A percentile compares a stretch with the other conserved stretches of the same genome.
Evolutionary conservation across 2,329 filamentous ascomycete genomes (phyloP).

Genomic region (Aspergillus eucalypticola): DNA sequence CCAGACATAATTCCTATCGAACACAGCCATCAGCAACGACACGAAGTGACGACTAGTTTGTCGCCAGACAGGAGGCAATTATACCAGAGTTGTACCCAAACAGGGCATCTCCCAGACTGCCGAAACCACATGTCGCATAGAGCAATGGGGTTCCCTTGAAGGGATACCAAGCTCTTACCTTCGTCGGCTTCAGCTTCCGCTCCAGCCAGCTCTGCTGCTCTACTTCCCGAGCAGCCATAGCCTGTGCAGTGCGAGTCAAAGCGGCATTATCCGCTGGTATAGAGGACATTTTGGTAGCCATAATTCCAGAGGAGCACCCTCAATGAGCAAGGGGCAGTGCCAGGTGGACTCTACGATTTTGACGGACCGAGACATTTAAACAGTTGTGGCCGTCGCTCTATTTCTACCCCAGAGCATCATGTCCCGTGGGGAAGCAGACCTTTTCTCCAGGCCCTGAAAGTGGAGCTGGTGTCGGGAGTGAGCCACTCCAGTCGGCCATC

Average conservation of each 20-base stretch:
- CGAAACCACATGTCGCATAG: slow-evolving; percentile 44
- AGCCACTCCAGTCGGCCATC: neutral
- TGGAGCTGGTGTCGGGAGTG: neutral
- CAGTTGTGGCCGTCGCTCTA: slow-evolving; percentile 10
- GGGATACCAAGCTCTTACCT: slow-evolving; percentile 38
- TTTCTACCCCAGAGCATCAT: slow-evolving; percentile 21
- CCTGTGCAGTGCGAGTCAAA: too few relatives aligned
- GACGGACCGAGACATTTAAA: too few relatives aligned
- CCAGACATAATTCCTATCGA: slow-evolving; percentile 42
- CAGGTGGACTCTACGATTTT: too few relatives aligned
- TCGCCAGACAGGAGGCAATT: neutral
- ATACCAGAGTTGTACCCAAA: slow-evolving; percentile 47
- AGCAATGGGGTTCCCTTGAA: slow-evolving; percentile 39
- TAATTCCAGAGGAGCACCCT: too few relatives aligned
- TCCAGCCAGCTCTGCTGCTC: slow-evolving; percentile 36
- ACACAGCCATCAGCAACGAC: too few relatives aligned
- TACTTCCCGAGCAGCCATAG: neutral
- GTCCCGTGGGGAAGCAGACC: slow-evolving; percentile 16
- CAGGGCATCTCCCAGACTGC: slow-evolving; percentile 43
- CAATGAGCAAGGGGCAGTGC: too few relatives aligned
- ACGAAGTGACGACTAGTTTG: too few relatives aligned
- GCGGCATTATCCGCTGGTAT: too few relatives aligned
- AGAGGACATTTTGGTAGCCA: too few relatives aligned
- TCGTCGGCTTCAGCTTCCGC: slow-evolving; percentile 39
- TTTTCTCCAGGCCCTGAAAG: slow-evolving; percentile 16